These are phyloP conservation scores for Citrullus colocynthis DNA, from an alignment of 306 rosid genomes.

Conservation along the genomic window DNA sequence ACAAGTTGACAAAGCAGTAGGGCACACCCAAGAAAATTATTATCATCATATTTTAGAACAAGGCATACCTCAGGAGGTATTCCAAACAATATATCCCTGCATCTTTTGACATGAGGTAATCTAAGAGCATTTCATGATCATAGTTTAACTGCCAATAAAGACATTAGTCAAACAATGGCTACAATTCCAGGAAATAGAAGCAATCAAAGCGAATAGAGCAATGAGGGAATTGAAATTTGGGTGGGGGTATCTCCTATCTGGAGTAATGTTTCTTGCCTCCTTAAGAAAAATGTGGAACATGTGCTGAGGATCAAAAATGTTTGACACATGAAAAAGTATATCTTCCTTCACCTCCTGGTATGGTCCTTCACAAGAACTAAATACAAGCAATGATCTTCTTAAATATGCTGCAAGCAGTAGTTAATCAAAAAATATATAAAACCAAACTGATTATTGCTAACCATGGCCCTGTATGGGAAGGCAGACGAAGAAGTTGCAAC, in stretches of 20 bases:
- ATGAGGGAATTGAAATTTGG: not conserved
- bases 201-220: not conserved
- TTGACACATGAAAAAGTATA: slow-evolving; percentile 29
- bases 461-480: slow-evolving; percentile 35
- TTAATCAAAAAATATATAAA: not conserved
- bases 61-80: slow-evolving; percentile 59
- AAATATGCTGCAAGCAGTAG: not conserved
- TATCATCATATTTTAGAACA: not conserved
- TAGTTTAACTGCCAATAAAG: slow-evolving; percentile 63
- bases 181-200: not conserved
- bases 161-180: slow-evolving; percentile 6
- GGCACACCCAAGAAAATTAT: not conserved
- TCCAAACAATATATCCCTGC: slow-evolving; percentile 73
- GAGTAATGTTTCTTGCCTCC: slow-evolving; percentile 24
- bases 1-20: not conserved
- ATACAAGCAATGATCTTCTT: not conserved
- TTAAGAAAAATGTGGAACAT: slow-evolving; percentile 75
- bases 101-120: slow-evolving; percentile 85
- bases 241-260: not conserved
- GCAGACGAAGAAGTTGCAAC: slow-evolving; percentile 43
- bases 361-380: slow-evolving; percentile 21
- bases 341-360: slow-evolving; percentile 31
- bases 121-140: slow-evolving; percentile 87
- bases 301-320: slow-evolving; percentile 55
- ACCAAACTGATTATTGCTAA: slow-evolving; percentile 27